Conservation (phyloP, 257 asterid species). For the Plectranthus barbatus region DNA sequence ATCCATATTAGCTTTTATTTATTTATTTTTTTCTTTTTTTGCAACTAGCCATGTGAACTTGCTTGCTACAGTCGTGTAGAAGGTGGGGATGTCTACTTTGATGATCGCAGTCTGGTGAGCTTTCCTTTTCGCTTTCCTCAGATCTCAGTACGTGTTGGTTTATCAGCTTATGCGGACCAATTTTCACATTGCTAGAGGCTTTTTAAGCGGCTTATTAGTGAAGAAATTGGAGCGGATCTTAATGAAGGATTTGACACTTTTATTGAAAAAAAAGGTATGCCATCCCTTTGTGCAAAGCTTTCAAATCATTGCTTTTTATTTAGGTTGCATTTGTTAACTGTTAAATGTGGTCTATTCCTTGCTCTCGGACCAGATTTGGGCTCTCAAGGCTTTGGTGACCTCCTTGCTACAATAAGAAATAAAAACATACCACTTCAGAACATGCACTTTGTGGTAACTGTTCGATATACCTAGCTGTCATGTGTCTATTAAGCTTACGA, state of each 20-base stretch:
- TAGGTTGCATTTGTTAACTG: slow-evolving; percentile 12
- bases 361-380: slow-evolving; percentile 63
- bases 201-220: slow-evolving; percentile 82
- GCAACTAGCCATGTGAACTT: slow-evolving; percentile 86
- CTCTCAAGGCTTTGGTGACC: slow-evolving; percentile 92
- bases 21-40: slow-evolving; percentile 23
- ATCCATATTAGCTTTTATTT: slow-evolving; percentile 13
- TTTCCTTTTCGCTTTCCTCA: slow-evolving; percentile 13
- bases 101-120: slow-evolving; percentile 92
- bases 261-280: slow-evolving; percentile 68
- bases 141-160: not conserved
- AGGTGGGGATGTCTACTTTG: slow-evolving; percentile 92
- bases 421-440: slow-evolving; percentile 78
- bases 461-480: slow-evolving; percentile 6
- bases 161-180: slow-evolving; percentile 6
- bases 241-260: slow-evolving; percentile 89
- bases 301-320: slow-evolving; percentile 6
- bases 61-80: slow-evolving; percentile 93
- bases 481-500: slow-evolving; percentile 14
- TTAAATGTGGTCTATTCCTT: slow-evolving; percentile 17
- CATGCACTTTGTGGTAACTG: slow-evolving; percentile 98
- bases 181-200: slow-evolving; percentile 56
- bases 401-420: slow-evolving; percentile 74
- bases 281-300: not conserved
- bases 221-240: slow-evolving; percentile 84